A percentile compares a stretch with the other conserved stretches of the same genome.
Conservation (phyloP, 129 eudicot genomes). For the Kitagawia praeruptora region DNA sequence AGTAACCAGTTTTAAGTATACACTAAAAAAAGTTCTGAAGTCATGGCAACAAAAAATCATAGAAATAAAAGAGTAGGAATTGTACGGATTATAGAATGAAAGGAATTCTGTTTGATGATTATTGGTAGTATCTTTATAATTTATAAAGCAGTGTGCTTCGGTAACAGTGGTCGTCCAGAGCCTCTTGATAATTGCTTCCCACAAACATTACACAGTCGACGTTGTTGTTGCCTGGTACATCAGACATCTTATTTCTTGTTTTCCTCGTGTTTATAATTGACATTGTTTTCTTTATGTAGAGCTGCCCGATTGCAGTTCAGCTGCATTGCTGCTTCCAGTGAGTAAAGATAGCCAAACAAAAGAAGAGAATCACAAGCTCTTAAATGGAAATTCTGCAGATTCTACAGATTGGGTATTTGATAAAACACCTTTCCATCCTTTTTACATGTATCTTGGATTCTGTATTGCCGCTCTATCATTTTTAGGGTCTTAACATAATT, state of each 20-base stretch:
- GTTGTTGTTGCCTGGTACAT: conserved; percentile 86
- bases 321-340: conserved; percentile 56
- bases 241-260: too few relatives aligned
- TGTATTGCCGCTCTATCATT: neutral
- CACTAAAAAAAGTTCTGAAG: too few relatives aligned
- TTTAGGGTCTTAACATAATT: conserved; percentile 5
- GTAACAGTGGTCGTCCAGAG: conserved; percentile 65
- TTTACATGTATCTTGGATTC: neutral
- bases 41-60: too few relatives aligned
- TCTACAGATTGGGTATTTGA: conserved; percentile 64
- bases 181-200: conserved; percentile 85
- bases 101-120: too few relatives aligned
- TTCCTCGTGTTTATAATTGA: too few relatives aligned
- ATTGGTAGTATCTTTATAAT: too few relatives aligned
- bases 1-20: too few relatives aligned
- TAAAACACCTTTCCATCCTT: neutral
- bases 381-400: conserved; percentile 83
- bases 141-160: conserved; percentile 86
- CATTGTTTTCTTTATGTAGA: conserved; percentile 38
- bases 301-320: conserved; percentile 65
- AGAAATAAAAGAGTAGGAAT: too few relatives aligned
- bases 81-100: too few relatives aligned
- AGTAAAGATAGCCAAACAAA: conserved; percentile 64
- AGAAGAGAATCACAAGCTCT: conserved; percentile 76
- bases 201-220: conserved; percentile 92